Conservation (phyloP, 2,329 filamentous ascomycete genomes). For the Pseudogymnoascus verrucosus region DNA sequence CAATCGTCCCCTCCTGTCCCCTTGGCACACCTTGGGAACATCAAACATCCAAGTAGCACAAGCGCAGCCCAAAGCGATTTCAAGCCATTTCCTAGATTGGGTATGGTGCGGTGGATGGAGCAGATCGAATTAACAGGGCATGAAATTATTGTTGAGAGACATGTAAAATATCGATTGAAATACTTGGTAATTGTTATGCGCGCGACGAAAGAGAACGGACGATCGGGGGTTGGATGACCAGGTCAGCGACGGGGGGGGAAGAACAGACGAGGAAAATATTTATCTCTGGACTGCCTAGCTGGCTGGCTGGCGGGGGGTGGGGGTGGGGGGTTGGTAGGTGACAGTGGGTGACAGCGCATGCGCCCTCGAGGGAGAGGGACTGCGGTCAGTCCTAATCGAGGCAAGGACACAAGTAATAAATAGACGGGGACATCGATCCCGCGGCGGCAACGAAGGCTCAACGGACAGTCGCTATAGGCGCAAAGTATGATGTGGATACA, state of each 20-base stretch:
- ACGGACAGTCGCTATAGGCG: not conserved
- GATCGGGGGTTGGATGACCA: not conserved
- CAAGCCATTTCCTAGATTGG: not conserved
- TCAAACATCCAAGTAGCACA: not conserved
- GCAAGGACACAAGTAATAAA: constrained; percentile 6
- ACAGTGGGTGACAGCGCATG: constrained; percentile 1
- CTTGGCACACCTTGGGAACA: not conserved
- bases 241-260: not conserved
- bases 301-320: not conserved
- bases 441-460: not conserved
- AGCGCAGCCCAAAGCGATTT: not conserved
- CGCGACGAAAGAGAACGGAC: not conserved
- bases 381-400: not conserved
- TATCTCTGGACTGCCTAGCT: too few species aligned
- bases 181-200: not conserved
- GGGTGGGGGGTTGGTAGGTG: not conserved
- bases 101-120: not conserved
- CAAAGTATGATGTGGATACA: not conserved
- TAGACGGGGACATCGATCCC: not conserved
- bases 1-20: not conserved
- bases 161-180: not conserved
- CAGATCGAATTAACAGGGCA: not conserved
- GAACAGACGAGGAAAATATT: not conserved
- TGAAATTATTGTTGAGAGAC: not conserved
- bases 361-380: not conserved